Evolutionary conservation across 129 eudicot species (phyloP).

Genomic region (Dittrichia graveolens): DNA sequence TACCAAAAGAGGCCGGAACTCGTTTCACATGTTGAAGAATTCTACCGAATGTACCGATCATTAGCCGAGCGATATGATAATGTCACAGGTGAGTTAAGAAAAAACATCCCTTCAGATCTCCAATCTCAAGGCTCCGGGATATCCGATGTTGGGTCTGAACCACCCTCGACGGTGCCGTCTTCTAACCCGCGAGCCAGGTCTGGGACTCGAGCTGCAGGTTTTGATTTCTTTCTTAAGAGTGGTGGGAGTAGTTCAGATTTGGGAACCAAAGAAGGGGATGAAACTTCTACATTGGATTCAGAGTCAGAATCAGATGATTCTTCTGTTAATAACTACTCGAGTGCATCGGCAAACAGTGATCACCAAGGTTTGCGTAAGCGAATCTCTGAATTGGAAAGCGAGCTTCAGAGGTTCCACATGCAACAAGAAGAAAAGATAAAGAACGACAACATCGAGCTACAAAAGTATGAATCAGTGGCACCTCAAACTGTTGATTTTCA

Average conservation of each 20-base stretch:
- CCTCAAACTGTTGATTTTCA: conserved; percentile 26
- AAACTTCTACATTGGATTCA: conserved; percentile 69
- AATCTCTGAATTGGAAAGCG: conserved; percentile 57
- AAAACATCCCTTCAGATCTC: conserved; percentile 65
- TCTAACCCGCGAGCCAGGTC: conserved; percentile 53
- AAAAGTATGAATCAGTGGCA: conserved; percentile 38
- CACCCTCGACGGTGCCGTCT: conserved; percentile 33
- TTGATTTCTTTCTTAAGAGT: conserved; percentile 60
- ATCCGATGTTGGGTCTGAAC: conserved; percentile 65
- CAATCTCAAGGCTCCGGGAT: conserved; percentile 74
- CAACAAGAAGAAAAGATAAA: conserved; percentile 44
- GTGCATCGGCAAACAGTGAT: conserved; percentile 43
- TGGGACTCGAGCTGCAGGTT: conserved; percentile 80
- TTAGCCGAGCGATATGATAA: conserved; percentile 86
- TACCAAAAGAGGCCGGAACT: conserved; percentile 81
- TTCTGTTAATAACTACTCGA: conserved; percentile 66
- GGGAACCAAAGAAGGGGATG: conserved; percentile 69
- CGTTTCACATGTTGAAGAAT: conserved; percentile 69
- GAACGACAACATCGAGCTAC: conserved; percentile 46
- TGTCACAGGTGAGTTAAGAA: conserved; percentile 72
- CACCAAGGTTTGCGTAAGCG: conserved; percentile 50
- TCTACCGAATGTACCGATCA: conserved; percentile 76
- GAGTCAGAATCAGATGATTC: conserved; percentile 86
- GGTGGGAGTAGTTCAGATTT: conserved; percentile 64
- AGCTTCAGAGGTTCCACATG: conserved; percentile 47